Base-by-base conservation (phyloP, 805 yeast genomes). In the Ogataea kodamae region DNA sequence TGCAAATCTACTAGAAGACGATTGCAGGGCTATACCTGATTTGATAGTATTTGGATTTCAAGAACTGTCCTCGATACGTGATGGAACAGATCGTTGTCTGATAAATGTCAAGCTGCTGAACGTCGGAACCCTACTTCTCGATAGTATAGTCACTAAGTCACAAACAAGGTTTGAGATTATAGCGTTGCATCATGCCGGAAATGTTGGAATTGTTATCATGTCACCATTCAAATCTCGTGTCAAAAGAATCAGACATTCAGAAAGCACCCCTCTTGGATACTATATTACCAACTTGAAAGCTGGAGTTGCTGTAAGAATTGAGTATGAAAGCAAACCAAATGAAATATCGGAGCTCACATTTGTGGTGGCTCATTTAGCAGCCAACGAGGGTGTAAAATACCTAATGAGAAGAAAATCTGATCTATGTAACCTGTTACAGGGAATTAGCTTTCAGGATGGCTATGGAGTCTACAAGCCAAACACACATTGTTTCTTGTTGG, bases 211-310 rank as follows among this genome's bases (percentile, higher is more conserved):
- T 3, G 53, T 80, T 3, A 54, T 76, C 2, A 54, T 80, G 9
- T 64, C 72, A 8, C 70, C 72, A n/a, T 61, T 46, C 42, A 18
- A 18, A 22, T 41, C 54, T 11, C 58, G 55, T 35, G 15, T 55
- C 25, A 34, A 30, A 11, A 41, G 35, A 9, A 26, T 54, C 12
- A 19, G 33, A 9, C 32, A 35, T 16, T 48, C 55, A 5, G 49
- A 65, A 14, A 53, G 50, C 8, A 62, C 61, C 12, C 68, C 74
- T 11, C 64, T 78, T 41, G 96, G 96, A 2, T 52, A 64, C 35
- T 65, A 69, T 6, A 63, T 67, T 38, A 76, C 90, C 1, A 74
- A 78, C 34, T 54, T 84, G 48, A 89, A 89, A 55, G 96, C 95
- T 1, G 89, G 78, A 0, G 78, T 73, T 1, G 85, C 81, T 0